Base-by-base conservation (phyloP, 2,329 filamentous ascomycete species). In the Diaporthe aspalathi region DNA sequence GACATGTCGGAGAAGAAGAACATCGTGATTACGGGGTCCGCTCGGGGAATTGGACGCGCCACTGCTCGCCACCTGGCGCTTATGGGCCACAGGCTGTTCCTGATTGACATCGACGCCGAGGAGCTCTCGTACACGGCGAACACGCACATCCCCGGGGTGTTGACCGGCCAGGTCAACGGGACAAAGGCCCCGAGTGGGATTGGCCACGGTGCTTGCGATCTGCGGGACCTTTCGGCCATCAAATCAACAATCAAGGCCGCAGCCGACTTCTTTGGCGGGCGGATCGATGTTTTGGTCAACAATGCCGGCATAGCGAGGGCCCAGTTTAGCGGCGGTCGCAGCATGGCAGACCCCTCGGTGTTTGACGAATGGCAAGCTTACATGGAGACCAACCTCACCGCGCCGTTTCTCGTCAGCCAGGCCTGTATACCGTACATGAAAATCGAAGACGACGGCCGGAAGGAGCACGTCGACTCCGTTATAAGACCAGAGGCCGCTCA, bases 361-460 rank as follows among this genome's bases (percentile, higher is more conserved):
- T 74, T 84, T n/a, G 79, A 79, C 2, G 77, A 85, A 71, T 86
- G 84, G 84, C 77, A 80, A 72, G 84, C 83, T 20, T 81, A 81
- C 68, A 79, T 86, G 12, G 83, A 85, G 62, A 85, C 82, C 35
- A 86, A 86, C 69, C 80, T 86, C 14, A 86, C 82, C 3, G 82
- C 79, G 5, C 81, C 83, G 0, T 86, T 86, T 72, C 82, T 80
- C 14, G 80, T 84, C 75, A 82, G 79, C 24, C 84, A 86, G 76
- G 84, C 84, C 22, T 84, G 81, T 65, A 79, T 86, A 14, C 83
- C 83, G 0, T 85, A 82, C 75, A 85, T 86, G 84, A 83, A 83
- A 70, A 40, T 52, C 38, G 38, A 66, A 32, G 70, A 67, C 27
- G 38, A 52, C 7, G 62, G 66, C 35, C 27, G 27, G 16, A 60